Evolutionary conservation across 106 monocot species (phyloP).

Genomic region (Iris macrosiphon): DNA sequence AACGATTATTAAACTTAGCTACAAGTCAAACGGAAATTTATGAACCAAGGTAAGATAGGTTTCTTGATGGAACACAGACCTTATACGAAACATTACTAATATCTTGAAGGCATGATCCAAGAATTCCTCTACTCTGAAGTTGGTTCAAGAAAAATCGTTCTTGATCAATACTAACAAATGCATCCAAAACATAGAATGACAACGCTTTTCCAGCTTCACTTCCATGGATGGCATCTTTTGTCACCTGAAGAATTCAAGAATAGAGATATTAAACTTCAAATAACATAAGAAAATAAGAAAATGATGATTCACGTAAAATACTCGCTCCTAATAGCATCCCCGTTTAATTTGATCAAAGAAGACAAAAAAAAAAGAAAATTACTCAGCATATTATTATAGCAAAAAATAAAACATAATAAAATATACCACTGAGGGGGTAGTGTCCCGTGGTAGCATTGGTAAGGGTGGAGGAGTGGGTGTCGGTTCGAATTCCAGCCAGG

Average conservation of each 20-base stretch:
- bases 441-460: too few species aligned
- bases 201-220: constrained; percentile 80
- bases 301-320: background rate
- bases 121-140: constrained; percentile 83
- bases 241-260: constrained; percentile 37
- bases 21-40: too few species aligned
- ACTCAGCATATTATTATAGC: background rate
- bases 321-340: too few species aligned
- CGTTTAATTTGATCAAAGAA: too few species aligned
- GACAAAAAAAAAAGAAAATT: background rate
- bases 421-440: too few species aligned
- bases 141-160: constrained; percentile 77
- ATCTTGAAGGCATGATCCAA: constrained; percentile 53
- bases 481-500: too few species aligned
- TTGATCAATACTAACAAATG: constrained; percentile 72
- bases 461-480: too few species aligned
- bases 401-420: background rate
- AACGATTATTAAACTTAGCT: too few species aligned
- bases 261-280: background rate
- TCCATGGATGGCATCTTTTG: constrained; percentile 74
- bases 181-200: constrained; percentile 71
- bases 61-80: constrained; percentile 31
- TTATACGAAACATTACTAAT: constrained; percentile 59
- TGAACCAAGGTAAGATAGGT: too few species aligned
- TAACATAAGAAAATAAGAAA: background rate